Percentiles rank a stretch among this genome's conserved stretches.
Conservation (phyloP, 2,329 filamentous ascomycete species). For the Gyromitra esculenta region DNA sequence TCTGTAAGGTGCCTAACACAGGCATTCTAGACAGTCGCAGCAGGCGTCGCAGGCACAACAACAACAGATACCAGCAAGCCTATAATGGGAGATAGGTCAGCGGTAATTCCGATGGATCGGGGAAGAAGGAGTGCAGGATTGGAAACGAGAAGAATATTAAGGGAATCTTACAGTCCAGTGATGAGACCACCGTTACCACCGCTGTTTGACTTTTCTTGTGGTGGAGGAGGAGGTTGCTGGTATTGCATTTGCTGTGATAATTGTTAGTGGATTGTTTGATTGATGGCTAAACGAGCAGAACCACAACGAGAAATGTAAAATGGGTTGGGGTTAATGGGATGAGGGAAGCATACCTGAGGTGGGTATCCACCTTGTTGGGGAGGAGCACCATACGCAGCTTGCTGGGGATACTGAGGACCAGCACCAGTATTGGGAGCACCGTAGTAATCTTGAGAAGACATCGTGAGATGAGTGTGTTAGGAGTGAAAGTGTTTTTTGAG, state of each 20-base stretch:
- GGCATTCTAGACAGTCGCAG: conserved; percentile 52
- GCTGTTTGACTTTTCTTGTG: conserved; percentile 17
- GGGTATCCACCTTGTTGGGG: conserved; percentile 24
- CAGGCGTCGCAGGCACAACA: conserved; percentile 53
- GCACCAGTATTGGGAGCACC: conserved; percentile 11
- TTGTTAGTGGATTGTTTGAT: conserved; percentile 19
- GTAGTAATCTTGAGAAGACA: conserved; percentile 50
- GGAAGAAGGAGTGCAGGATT: background rate
- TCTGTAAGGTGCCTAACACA: conserved; percentile 36
- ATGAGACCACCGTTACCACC: conserved; percentile 41
- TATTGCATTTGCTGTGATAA: conserved; percentile 48
- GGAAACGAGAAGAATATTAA: background rate
- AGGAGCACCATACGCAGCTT: conserved; percentile 23
- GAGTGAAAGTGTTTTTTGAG: background rate
- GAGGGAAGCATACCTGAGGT: conserved; percentile 15
- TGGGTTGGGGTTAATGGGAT: background rate
- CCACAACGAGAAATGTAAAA: background rate
- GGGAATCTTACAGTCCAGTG: conserved; percentile 45
- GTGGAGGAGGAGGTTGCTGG: conserved; percentile 42
- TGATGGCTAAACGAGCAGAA: background rate
- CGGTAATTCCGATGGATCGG: conserved; percentile 3
- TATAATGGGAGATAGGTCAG: conserved; percentile 26
- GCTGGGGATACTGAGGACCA: conserved; percentile 46
- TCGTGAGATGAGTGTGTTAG: background rate
- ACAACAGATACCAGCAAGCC: conserved; percentile 52